Evolutionary conservation across 2,329 filamentous ascomycete genomes (phyloP), one percentile per base, ranked within the genome.

Genomic region (Drechmeria coniospora): DNA sequence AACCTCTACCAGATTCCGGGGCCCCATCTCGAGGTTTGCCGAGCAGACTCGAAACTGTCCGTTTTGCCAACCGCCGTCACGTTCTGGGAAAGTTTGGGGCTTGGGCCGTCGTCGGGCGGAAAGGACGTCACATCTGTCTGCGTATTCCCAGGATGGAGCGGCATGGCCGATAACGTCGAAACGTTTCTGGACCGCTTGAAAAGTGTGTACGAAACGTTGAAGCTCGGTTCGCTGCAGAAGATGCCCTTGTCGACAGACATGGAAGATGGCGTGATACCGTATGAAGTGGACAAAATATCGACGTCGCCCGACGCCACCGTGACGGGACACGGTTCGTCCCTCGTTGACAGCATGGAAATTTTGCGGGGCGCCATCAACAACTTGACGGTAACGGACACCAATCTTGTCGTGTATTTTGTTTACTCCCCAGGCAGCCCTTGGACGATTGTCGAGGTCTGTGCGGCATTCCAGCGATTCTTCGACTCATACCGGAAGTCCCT

Each of bases 11-110:
- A 63, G 22, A 68, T 90, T 2, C 65, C 68, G 2, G 59, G 73
- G 1, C 80, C 81, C 2, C 75, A 80, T 41, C 56, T 90, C 21
- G 74, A 81, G 37, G 59, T 92, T 8, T 74, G 75, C 26, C 65
- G 81, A 29, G 68, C 73, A 13, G 77, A 83, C 21, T 63, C 65
- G 2, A 68, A 67, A 26, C 65, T 84, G 31, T 81, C 83, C 8
- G 60, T 92, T 21, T 58, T 87, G 14, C 79, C 82, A 2, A 69
- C 80, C 1, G 77, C 79, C 0, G 57, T 87, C 13, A 57, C 65
- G 1, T 92, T 90, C 43, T 92, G 82, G 83, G 81, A 90, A 44
- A 74, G 75, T 25, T 56, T 92, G 12, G 79, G 80, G 0, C 61
- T 92, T 2, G 71, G 71, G 2, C 82, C 82, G 4, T 69, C 70